Conservation (phyloP, 2,329 filamentous ascomycete genomes). For the Trichoderma koningiopsis region DNA sequence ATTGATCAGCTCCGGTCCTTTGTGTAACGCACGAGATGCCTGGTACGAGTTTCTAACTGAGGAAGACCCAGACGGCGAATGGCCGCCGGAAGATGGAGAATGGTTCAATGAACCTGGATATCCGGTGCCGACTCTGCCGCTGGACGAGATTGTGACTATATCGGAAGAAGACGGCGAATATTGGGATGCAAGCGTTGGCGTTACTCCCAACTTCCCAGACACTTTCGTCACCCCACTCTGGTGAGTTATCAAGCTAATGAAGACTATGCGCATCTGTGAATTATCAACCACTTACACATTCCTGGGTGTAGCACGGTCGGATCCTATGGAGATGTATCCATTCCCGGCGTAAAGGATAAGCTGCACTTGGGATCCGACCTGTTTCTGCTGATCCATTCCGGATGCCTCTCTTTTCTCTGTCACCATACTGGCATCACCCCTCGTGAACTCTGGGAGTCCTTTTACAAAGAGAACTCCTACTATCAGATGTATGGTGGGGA, state of each 20-base stretch:
- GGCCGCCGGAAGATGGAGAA: slow-evolving; percentile 8
- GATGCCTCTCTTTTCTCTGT: slow-evolving; percentile 2
- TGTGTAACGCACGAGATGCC: not conserved
- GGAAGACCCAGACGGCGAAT: not conserved
- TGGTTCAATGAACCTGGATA: slow-evolving; percentile 1
- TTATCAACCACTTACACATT: not conserved
- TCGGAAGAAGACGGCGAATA: slow-evolving; percentile 5
- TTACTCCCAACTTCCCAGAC: not conserved
- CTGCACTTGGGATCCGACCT: not conserved
- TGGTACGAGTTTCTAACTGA: not conserved
- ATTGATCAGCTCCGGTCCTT: slow-evolving; percentile 3
- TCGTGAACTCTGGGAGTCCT: not conserved
- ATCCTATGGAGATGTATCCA: not conserved
- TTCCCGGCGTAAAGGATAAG: not conserved
- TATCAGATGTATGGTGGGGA: not conserved
- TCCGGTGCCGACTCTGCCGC: not conserved
- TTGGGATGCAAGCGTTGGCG: not conserved
- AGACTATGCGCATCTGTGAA: not conserved
- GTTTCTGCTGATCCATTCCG: not conserved
- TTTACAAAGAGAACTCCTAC: not conserved
- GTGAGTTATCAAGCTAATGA: not conserved
- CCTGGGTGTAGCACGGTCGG: not conserved
- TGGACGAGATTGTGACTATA: slow-evolving; percentile 3
- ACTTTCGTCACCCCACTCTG: slow-evolving; percentile 9
- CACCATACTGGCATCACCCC: not conserved